Evolutionary conservation across 148 eudicot species (phyloP).

Genomic region (Gaultheria prostrata): DNA sequence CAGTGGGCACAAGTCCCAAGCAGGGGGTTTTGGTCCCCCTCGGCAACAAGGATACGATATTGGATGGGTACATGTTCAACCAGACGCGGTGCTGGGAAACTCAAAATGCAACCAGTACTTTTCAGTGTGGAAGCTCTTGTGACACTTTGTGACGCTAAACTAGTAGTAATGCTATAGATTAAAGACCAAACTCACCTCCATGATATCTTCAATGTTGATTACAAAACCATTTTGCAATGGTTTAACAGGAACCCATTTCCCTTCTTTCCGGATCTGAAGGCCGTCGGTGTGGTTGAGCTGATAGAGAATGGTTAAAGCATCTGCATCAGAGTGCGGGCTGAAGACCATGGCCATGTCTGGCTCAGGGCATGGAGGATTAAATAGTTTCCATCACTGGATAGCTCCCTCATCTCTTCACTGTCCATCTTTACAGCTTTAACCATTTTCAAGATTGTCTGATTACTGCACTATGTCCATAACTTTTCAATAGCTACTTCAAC

Average conservation of each 20-base stretch:
- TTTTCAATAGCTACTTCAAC: too few relatives aligned
- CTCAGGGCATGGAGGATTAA: slow-evolving; percentile 77
- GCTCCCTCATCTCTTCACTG: slow-evolving; percentile 28
- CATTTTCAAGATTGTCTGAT: slow-evolving; percentile 15
- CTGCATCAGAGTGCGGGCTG: slow-evolving; percentile 63
- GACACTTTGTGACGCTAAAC: too few relatives aligned
- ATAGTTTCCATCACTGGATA: slow-evolving; percentile 54
- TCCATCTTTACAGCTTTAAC: slow-evolving; percentile 51
- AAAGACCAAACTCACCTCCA: slow-evolving; percentile 30
- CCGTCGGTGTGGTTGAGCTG: slow-evolving; percentile 55
- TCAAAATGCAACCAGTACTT: not conserved
- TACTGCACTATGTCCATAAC: too few relatives aligned
- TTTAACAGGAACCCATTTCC: slow-evolving; percentile 47
- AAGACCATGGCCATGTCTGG: slow-evolving; percentile 56
- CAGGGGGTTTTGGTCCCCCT: too few relatives aligned
- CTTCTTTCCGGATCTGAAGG: slow-evolving; percentile 56
- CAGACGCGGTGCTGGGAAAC: too few relatives aligned
- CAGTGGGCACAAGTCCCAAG: too few relatives aligned
- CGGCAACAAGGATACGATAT: not conserved
- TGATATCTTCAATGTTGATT: slow-evolving; percentile 54
- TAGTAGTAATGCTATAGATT: not conserved
- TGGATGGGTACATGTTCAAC: not conserved
- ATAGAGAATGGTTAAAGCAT: slow-evolving; percentile 52
- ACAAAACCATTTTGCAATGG: slow-evolving; percentile 49
- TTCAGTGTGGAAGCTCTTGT: not conserved